A percentile compares a stretch with the other conserved stretches of the same genome.
These are phyloP conservation scores for Nicotiana noctiflora DNA, from an alignment of 257 asterid genomes.

Conservation along the genomic window DNA sequence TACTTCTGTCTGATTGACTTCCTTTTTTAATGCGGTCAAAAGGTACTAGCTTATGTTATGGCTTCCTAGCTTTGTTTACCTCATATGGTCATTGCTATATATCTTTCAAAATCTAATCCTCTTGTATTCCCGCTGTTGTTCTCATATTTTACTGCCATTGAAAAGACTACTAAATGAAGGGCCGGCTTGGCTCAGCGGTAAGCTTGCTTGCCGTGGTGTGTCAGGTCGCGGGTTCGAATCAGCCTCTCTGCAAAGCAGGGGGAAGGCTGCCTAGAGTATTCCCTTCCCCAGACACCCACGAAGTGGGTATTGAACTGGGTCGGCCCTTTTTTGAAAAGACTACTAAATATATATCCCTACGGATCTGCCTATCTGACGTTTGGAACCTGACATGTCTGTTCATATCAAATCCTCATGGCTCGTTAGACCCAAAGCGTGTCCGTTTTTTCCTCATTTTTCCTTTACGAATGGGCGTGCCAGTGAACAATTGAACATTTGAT, in stretches of 20 bases:
- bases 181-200: too few species aligned
- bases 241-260: too few species aligned
- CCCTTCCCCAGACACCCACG: too few species aligned
- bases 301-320: too few species aligned
- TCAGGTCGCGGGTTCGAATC: too few species aligned
- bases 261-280: too few species aligned
- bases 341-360: background rate
- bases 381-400: background rate
- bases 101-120: background rate
- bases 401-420: background rate
- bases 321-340: background rate
- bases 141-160: background rate
- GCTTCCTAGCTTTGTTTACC: background rate
- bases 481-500: background rate
- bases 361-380: background rate
- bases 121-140: too few species aligned
- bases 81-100: background rate
- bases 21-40: background rate
- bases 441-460: background rate
- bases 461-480: background rate
- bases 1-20: background rate
- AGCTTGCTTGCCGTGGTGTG: too few species aligned
- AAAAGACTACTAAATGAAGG: background rate
- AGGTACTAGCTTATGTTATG: background rate
- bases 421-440: background rate